Conservation (phyloP, 2,329 filamentous ascomycete genomes). For the Dactylellina drechsleri region DNA sequence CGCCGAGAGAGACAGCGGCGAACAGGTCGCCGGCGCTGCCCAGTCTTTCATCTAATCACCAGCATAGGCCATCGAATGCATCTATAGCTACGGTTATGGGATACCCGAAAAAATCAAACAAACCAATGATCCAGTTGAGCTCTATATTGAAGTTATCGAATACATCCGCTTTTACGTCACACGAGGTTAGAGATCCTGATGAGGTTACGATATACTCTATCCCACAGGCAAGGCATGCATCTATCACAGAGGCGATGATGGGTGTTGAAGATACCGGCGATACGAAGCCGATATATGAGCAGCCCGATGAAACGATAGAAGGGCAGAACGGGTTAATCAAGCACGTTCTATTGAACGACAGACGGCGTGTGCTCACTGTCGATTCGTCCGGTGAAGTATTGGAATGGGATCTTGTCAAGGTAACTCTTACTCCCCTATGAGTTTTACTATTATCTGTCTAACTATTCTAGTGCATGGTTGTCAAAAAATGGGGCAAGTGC, state of each 20-base stretch:
- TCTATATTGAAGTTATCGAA: conserved; percentile 85
- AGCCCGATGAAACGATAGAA: conserved; percentile 84
- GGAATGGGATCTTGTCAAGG: conserved; percentile 91
- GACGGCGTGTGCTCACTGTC: conserved; percentile 85
- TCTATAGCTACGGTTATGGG: conserved; percentile 60
- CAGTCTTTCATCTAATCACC: conserved; percentile 62
- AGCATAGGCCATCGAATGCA: conserved; percentile 59
- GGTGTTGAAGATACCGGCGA: conserved; percentile 65
- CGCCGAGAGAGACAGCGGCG: conserved; percentile 51
- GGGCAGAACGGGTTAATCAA: conserved; percentile 96
- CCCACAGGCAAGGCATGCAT: conserved; percentile 66
- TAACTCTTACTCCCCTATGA: conserved; percentile 61
- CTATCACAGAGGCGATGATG: conserved; percentile 67
- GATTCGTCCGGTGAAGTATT: conserved; percentile 96
- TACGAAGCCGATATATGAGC: conserved; percentile 72
- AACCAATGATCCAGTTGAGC: conserved; percentile 72
- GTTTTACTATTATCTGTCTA: conserved; percentile 56
- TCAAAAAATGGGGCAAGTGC: conserved; percentile 91
- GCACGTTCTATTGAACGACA: conserved; percentile 88
- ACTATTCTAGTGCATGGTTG: conserved; percentile 75
- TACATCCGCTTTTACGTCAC: conserved; percentile 75
- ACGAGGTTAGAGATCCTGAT: conserved; percentile 68
- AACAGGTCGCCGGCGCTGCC: conserved; percentile 58
- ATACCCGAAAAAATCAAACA: conserved; percentile 66
- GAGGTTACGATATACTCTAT: conserved; percentile 66